phyloP scores from a whole-genome alignment of 2,329 filamentous ascomycete species.

The Colletotrichum cordylinicola region DNA sequence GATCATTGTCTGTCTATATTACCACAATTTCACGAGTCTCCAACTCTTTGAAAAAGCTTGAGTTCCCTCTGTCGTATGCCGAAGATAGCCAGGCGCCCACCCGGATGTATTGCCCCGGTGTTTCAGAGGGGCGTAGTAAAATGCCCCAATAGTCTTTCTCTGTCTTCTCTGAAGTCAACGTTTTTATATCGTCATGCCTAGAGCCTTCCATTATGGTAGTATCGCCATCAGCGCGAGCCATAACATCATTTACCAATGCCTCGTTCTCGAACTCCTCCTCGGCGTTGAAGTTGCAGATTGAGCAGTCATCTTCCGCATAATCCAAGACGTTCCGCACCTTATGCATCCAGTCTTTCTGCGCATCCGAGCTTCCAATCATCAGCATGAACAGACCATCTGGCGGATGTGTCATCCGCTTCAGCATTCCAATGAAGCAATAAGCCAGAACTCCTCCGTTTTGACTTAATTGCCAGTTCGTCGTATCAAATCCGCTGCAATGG shows the following conservation, averaged over 20 bases:
- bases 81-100: background rate
- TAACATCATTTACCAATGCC: rapidly evolving
- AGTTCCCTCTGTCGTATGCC: background rate
- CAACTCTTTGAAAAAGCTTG: background rate
- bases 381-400: background rate
- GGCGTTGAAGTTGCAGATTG: background rate
- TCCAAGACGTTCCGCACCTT: background rate
- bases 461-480: background rate
- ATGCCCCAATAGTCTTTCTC: background rate
- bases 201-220: background rate
- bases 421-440: background rate
- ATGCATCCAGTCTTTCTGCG: background rate
- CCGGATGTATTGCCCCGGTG: background rate
- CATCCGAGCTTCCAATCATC: background rate
- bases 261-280: background rate
- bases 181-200: background rate
- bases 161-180: background rate
- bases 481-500: background rate
- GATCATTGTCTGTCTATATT: background rate
- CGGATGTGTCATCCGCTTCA: background rate
- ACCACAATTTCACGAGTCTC: background rate
- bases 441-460: background rate
- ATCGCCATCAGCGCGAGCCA: background rate
- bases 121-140: rapidly evolving
- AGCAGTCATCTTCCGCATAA: background rate